phyloP scores from a whole-genome alignment of 2,329 filamentous ascomycete species.

The Aureobasidium sp. region DNA sequence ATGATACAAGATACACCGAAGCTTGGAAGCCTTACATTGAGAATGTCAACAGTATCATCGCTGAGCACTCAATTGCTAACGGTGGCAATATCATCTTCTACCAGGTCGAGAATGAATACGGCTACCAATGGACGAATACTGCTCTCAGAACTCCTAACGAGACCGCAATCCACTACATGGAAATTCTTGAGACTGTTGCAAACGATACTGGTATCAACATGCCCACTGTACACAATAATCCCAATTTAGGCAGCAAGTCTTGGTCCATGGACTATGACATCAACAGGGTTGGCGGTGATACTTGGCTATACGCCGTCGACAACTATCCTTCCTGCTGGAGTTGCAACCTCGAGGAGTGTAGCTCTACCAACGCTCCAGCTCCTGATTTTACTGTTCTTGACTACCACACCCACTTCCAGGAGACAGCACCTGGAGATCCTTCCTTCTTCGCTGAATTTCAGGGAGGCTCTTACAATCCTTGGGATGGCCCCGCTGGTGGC shows the following conservation, averaged over 20 bases:
- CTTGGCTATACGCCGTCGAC: slow-evolving; percentile 23
- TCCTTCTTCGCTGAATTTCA: slow-evolving; percentile 53
- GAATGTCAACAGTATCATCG: slow-evolving; percentile 42
- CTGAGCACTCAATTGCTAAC: slow-evolving; percentile 47
- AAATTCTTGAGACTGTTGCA: slow-evolving; percentile 45
- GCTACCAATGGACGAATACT: slow-evolving; percentile 13
- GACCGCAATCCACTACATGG: slow-evolving; percentile 46
- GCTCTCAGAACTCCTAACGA: slow-evolving; percentile 35
- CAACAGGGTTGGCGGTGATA: slow-evolving; percentile 47
- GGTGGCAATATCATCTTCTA: slow-evolving; percentile 50
- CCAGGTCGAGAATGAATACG: slow-evolving; percentile 51
- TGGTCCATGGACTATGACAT: slow-evolving; percentile 51
- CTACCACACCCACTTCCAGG: slow-evolving; percentile 35
- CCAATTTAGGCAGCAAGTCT: slow-evolving; percentile 49
- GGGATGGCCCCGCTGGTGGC: slow-evolving; percentile 38
- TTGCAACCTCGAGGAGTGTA: slow-evolving; percentile 54
- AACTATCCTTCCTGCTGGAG: slow-evolving; percentile 52
- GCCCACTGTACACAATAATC: slow-evolving; percentile 51
- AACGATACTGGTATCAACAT: slow-evolving; percentile 49
- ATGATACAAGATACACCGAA: slow-evolving; percentile 36
- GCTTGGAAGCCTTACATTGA: slow-evolving; percentile 45
- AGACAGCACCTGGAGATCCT: slow-evolving; percentile 38
- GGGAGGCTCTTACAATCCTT: slow-evolving; percentile 53
- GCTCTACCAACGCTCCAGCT: slow-evolving; percentile 48
- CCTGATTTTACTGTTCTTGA: slow-evolving; percentile 45